Conservation (phyloP, 768 basidiomycete species). For the Tephrocybe rancida region DNA sequence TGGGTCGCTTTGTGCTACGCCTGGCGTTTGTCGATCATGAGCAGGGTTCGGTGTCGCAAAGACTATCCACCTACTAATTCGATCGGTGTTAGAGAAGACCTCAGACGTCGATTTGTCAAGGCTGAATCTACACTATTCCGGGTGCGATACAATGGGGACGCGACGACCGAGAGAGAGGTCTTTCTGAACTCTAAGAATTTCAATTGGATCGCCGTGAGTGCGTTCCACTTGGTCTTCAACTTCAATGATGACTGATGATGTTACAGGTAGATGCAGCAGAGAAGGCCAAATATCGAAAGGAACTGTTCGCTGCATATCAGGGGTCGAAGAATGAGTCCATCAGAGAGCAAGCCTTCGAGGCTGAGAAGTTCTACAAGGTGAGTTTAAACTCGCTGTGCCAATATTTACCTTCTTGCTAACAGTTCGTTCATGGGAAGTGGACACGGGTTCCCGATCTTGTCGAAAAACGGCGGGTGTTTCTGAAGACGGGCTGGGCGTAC, state of each 20-base stretch:
- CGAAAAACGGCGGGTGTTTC: constrained; percentile 74
- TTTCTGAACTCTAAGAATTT: constrained; percentile 73
- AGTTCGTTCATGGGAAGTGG: constrained; percentile 80
- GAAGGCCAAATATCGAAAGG: constrained; percentile 42
- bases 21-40: constrained; percentile 94
- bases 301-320: constrained; percentile 53
- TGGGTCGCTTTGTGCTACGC: constrained; percentile 92
- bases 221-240: background rate
- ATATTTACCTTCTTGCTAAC: background rate
- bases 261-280: constrained; percentile 60
- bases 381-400: background rate
- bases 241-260: background rate
- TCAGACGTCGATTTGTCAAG: constrained; percentile 85
- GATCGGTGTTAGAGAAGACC: constrained; percentile 69
- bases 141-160: constrained; percentile 75
- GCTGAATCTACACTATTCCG: constrained; percentile 86
- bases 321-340: constrained; percentile 36
- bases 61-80: background rate
- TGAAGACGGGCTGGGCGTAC: constrained; percentile 86
- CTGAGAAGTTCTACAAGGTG: constrained; percentile 82
- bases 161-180: constrained; percentile 51
- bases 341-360: constrained; percentile 35
- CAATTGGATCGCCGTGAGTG: constrained; percentile 60
- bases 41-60: constrained; percentile 35
- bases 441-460: constrained; percentile 93